Percentiles rank a stretch among this genome's conserved stretches.
phyloP scores from a whole-genome alignment of 441 rosid genomes.

The Erodium moschatum region DNA sequence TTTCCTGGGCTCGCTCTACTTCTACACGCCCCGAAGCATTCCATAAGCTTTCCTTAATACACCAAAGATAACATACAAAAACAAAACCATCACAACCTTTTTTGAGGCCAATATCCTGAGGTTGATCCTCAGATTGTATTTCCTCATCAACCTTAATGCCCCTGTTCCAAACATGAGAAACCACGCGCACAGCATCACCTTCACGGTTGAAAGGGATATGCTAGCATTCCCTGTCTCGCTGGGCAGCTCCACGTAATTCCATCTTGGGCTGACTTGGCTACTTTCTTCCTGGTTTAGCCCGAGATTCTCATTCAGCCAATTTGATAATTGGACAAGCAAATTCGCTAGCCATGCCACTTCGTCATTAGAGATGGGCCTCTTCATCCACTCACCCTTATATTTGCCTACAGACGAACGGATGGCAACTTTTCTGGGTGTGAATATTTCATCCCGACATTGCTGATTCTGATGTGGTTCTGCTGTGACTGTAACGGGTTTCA shows the following conservation, averaged over 20 bases:
- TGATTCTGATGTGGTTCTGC: constrained; percentile 34
- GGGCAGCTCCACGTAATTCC: constrained; percentile 46
- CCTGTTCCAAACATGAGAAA: constrained; percentile 32
- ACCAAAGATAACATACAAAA: constrained; percentile 33
- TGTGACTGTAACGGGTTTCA: constrained; percentile 39
- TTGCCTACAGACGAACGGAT: constrained; percentile 31
- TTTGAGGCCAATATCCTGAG: constrained; percentile 78
- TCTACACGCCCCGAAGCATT: constrained; percentile 21
- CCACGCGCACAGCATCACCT: constrained; percentile 38
- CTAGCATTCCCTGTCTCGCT: constrained; percentile 22
- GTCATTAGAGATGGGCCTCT: constrained; percentile 63
- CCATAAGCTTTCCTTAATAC: constrained; percentile 36
- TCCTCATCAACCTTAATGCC: constrained; percentile 45
- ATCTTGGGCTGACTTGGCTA: constrained; percentile 24
- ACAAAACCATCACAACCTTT: constrained; percentile 46
- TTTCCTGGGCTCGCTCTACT: neutral
- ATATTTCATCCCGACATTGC: constrained; percentile 47
- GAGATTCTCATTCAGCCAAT: constrained; percentile 51
- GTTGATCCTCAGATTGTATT: constrained; percentile 50
- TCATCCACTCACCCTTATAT: constrained; percentile 85
- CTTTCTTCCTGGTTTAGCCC: constrained; percentile 42
- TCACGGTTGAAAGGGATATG: constrained; percentile 22
- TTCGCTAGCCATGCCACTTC: constrained; percentile 79
- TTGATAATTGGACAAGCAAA: constrained; percentile 48
- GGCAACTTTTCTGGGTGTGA: constrained; percentile 66